Evolutionary conservation across 805 yeast genomes (phyloP).

Genomic region (Candida khao-thaluensis): DNA sequence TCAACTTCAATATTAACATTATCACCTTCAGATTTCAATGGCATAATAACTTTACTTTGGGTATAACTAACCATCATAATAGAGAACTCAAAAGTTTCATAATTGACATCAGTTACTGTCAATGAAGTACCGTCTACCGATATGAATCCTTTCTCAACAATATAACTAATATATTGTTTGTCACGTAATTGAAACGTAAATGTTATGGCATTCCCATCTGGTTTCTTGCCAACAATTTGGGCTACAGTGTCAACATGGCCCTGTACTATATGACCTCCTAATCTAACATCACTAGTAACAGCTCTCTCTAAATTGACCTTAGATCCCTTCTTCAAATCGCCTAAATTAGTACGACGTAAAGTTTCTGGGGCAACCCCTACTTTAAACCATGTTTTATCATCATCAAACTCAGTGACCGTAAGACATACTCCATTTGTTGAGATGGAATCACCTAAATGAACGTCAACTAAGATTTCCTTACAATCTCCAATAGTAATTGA

Average conservation of each 20-base stretch:
- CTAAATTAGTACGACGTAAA: conserved; percentile 74
- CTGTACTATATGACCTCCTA: conserved; percentile 97
- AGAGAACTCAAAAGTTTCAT: conserved; percentile 54
- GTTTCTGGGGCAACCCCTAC: conserved; percentile 96
- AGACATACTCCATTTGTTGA: conserved; percentile 87
- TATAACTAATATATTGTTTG: conserved; percentile 57
- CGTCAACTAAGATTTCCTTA: conserved; percentile 64
- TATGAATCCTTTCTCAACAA: conserved; percentile 94
- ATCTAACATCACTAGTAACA: conserved; percentile 73
- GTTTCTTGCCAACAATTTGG: conserved; percentile 46
- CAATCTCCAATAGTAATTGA: conserved; percentile 68
- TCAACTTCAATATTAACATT: conserved; percentile 91
- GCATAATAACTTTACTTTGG: conserved; percentile 74
- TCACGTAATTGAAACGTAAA: conserved; percentile 75
- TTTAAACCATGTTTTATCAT: conserved; percentile 54
- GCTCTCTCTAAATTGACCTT: conserved; percentile 92
- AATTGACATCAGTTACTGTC: conserved; percentile 80
- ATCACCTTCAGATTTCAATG: conserved; percentile 61
- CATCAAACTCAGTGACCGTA: conserved; percentile 80
- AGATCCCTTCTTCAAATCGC: conserved; percentile 53
- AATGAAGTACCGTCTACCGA: conserved; percentile 91
- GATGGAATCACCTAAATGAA: conserved; percentile 91
- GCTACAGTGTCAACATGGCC: conserved; percentile 97
- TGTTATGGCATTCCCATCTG: conserved; percentile 75
- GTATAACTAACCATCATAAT: conserved; percentile 93